Base-by-base conservation (phyloP, 2,329 filamentous ascomycete species). In the Cytospora leucostoma region DNA sequence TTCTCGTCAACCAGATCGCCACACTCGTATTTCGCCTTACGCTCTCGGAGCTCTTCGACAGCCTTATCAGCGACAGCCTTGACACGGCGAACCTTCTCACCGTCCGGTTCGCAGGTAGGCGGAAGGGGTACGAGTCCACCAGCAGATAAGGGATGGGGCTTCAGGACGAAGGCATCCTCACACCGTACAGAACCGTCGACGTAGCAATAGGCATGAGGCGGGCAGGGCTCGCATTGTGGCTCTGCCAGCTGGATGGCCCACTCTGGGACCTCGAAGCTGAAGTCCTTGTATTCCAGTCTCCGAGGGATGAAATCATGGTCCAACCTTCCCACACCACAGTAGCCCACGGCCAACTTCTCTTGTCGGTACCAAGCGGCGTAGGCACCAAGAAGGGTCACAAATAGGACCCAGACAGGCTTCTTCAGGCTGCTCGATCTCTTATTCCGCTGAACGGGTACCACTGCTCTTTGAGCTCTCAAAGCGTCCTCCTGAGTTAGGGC, bases 331-430 rank as follows among this genome's bases (percentile, higher is more conserved):
- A 96, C 84, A 13, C 93, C 93, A 73, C 95, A 99, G 73, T 96
- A 99, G 38, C 96, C 95, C 21, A 98, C 92, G 17, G 92, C 90
- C n/a, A 97, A 80, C 81, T 98, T 98, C 76, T 99, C 95, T 73
- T 97, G 92, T 56, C 94, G 84, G 79, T 93, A 99, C 85, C 93
- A 95, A 10, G 85, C 85, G 35, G 83, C 89, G 67, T 96, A 92
- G 0, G 89, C 87, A 37, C 84, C 84, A 7, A 95, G 75, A 11
- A 95, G 77, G 0, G 89, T 88, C 21, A 90, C 73, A 3, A 94
- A 74, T 2, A 97, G 80, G 7, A 93, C 85, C 74, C 87, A 86
- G 2, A 94, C 80, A 17, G 92, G 88, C 0, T 86, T 86, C 64
- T 84, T 84, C 37, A 88, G 77, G 32, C 82, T 80, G 34, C 71